These are phyloP conservation scores for Quercus tomentella DNA, from an alignment of 331 rosid genomes.

Conservation along the genomic window DNA sequence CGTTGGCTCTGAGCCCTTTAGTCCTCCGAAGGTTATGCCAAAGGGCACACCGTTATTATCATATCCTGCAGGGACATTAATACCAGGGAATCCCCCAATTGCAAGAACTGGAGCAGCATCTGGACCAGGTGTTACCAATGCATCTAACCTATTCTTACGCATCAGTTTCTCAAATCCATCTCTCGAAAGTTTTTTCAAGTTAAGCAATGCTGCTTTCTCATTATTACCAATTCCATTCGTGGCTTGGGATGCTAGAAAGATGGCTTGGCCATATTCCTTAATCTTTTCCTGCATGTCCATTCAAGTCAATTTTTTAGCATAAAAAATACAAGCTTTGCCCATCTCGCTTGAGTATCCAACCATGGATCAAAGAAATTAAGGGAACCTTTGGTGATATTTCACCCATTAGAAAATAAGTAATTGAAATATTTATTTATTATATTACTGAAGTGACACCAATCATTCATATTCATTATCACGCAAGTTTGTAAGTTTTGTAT, in stretches of 20 bases:
- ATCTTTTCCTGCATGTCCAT: conserved; percentile 32
- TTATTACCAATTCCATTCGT: conserved; percentile 35
- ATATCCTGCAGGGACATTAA: conserved; percentile 64
- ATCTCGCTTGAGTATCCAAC: neutral
- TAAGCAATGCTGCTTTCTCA: conserved; percentile 32
- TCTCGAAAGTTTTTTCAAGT: conserved; percentile 27
- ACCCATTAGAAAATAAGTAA: too few relatives aligned
- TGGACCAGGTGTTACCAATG: conserved; percentile 31
- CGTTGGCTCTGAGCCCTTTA: conserved; percentile 46
- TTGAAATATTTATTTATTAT: too few relatives aligned
- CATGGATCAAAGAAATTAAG: neutral
- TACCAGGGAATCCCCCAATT: conserved; percentile 62
- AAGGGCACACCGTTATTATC: conserved; percentile 39
- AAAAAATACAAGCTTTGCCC: neutral
- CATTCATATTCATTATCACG: too few relatives aligned
- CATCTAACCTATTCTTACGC: conserved; percentile 40
- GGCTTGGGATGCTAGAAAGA: conserved; percentile 33
- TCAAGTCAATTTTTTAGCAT: neutral
- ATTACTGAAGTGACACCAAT: too few relatives aligned
- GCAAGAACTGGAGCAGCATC: conserved; percentile 28
- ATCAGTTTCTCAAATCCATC: conserved; percentile 49
- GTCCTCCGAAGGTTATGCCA: conserved; percentile 62
- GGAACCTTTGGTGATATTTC: neutral
- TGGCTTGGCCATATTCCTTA: conserved; percentile 37
- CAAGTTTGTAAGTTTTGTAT: neutral